Evolutionary conservation across 257 asterid genomes (phyloP), one percentile per base, ranked within the genome.

Genomic region (Cruciata laevipes): DNA sequence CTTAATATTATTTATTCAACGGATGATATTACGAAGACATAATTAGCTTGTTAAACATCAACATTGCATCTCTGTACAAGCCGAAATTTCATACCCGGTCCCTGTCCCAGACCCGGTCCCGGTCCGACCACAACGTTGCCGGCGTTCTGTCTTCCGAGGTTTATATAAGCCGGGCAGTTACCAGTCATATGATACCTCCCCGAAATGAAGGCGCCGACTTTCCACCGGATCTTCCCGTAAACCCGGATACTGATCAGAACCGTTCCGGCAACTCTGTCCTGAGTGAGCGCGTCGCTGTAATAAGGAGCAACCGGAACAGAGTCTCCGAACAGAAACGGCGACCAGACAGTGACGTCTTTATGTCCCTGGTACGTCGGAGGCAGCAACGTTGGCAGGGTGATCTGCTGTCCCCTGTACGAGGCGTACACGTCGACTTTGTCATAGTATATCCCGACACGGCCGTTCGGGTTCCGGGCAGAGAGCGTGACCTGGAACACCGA

Each of bases 151-250:
- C 56, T 67, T 0, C 91, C 88, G 24, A 81, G 73, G 60, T 82
- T 80, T 0, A 92, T 75, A 69, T 89, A 92, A 51, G 95, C 96
- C 5, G 96, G 98, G 63, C 96, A 91, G 69, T 83, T 86, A 16
- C 72, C 95, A 65, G 55, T 21, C 81, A 91, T 56, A 69, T 65
- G 95, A 66, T 89, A 89, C 69, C 42, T 81, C 10, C 87, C 78
- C 3, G 92, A 68, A 47, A 87, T 32, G 63, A 87, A 84, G 62
- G 84, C 79, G 70, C 96, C 97, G 27, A 91, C 96, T 69, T 77
- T 84, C 98, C 97, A 91, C 74, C 91, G 74, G 0, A 91, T 57
- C 33, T 85, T 66, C 8, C 93, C 96, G 55, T 81, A 83, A 2
- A 85, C 80, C 51, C 58, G 76, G 24, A 89, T 52, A 25, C 80